Conservation (phyloP, 306 rosid species). For the Echinosophora koreensis region DNA sequence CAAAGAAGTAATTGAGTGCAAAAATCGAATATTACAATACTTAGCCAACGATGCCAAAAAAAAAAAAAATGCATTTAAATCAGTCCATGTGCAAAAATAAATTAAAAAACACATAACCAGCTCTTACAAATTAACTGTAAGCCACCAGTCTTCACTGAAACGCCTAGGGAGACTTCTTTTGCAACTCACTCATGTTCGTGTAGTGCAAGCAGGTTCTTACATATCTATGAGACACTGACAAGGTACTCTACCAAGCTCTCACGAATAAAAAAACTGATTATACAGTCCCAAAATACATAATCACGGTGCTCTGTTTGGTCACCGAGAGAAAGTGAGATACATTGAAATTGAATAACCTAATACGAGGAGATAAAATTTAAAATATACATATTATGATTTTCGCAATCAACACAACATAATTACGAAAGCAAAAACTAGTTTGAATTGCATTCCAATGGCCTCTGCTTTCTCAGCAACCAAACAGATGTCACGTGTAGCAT, state of each 20-base stretch:
- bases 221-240: slow-evolving; percentile 80
- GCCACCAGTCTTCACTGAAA: slow-evolving; percentile 95
- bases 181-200: slow-evolving; percentile 85
- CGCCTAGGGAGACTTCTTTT: slow-evolving; percentile 97
- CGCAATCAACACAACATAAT: not conserved
- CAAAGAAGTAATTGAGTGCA: slow-evolving; percentile 45
- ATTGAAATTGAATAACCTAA: slow-evolving; percentile 36
- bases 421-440: slow-evolving; percentile 18
- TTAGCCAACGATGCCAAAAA: slow-evolving; percentile 4
- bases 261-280: slow-evolving; percentile 57
- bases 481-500: slow-evolving; percentile 45
- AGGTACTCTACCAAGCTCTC: slow-evolving; percentile 78
- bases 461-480: slow-evolving; percentile 61
- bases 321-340: slow-evolving; percentile 48
- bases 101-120: slow-evolving; percentile 71
- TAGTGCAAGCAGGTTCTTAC: slow-evolving; percentile 91
- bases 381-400: not conserved
- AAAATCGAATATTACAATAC: slow-evolving; percentile 27
- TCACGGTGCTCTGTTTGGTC: slow-evolving; percentile 51
- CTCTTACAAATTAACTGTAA: slow-evolving; percentile 97
- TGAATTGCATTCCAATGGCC: slow-evolving; percentile 25
- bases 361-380: not conserved
- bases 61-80: slow-evolving; percentile 31
- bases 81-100: slow-evolving; percentile 49
- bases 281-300: slow-evolving; percentile 46